Evolutionary conservation across 306 rosid species (phyloP), one percentile per base, ranked within the genome.

Genomic region (Abrus precatorius): DNA sequence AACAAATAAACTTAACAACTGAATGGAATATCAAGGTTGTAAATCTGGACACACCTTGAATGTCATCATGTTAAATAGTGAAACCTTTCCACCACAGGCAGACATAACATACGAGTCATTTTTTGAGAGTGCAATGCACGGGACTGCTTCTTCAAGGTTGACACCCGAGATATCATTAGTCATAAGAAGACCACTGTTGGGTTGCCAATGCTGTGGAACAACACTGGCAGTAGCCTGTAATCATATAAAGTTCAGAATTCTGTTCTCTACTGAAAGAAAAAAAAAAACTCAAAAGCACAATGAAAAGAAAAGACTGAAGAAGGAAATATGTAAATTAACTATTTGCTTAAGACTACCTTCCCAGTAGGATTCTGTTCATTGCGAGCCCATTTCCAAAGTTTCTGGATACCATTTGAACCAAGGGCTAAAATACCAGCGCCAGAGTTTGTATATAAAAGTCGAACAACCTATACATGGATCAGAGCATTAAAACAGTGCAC

Each of bases 191-290:
- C 97, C 98, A 80, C 89, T 88, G 86, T 82, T 85, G 61, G 96
- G 93, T 86, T 89, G 92, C 96, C 98, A 94, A 82, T 87, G 92
- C 40, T 83, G 94, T 28, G 98, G 98, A 89, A 82, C 96, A 67
- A 90, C 92, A 89, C 83, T 90, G 60, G 97, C 94, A 5, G 91
- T 94, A 88, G 96, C 98, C 98, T 94, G 82, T 67, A 89, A 85
- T 66, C 81, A 62, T 74, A 66, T 50, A 2, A 48, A 76, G 43
- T 80, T 89, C 84, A 94, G 79, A 82, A 68, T 52, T 77, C 44
- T 77, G 64, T 62, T 82, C 57, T 43, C 82, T 55, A 27, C 59
- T 81, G 61, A 76, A 76, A 72, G 63, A 69, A 20, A 54, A 63
- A 65, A 4, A 32, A 10, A 55, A 67, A 73, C 59, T 43, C 56